Evolutionary conservation across 768 basidiomycete genomes (phyloP), one percentile per base, ranked within the genome.

Genomic region (Tricholoma sp.): DNA sequence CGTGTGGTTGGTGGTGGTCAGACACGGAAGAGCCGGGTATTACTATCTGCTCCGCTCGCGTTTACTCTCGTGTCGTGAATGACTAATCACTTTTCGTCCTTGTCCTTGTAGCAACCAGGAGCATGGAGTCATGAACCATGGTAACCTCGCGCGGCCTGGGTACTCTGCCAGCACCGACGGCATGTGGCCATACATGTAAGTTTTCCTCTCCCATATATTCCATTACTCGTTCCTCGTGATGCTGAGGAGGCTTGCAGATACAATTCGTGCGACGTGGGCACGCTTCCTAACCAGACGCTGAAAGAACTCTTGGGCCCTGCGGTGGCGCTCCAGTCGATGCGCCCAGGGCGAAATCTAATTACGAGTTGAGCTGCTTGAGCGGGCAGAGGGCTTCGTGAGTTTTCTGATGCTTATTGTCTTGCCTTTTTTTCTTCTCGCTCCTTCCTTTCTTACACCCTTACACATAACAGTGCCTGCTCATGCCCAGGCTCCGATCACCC

Each of bases 81-180:
- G 5, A 32, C 52, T 32, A 17, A 49, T 29, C 10, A 15, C 34
- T 11, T 13, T 17, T 8, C 15, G 29, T 50, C 15, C n/a, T n/a
- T n/a, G n/a, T n/a, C n/a, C n/a, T n/a, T 34, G 11, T 47, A 86
- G 85, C 92, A 89, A 91, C 91, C 90, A 36, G 91, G 88, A 61
- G 82, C 80, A 2, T 94, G 92, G 92, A 90, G n/a, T 88, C n/a
- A 88, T 89, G 85, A n/a, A n/a, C n/a, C n/a, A n/a, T n/a, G 92
- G 92, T 2, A 96, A 94, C 66, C 78, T 94, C 5, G 92, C 84
- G 1, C 73, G 93, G 39, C 84, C 92, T 0, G 93, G 92, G 6
- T 94, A 89, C 67, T 74, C 82, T 4, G 89, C 85, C 0, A 84
- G 89, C 1, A 88, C 87, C 1, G 91, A 94, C 50, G 92, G 93